These are phyloP conservation scores for Phytopythium mirpurense DNA, from an alignment of 352 stramenopile genomes.

Conservation along the genomic window DNA sequence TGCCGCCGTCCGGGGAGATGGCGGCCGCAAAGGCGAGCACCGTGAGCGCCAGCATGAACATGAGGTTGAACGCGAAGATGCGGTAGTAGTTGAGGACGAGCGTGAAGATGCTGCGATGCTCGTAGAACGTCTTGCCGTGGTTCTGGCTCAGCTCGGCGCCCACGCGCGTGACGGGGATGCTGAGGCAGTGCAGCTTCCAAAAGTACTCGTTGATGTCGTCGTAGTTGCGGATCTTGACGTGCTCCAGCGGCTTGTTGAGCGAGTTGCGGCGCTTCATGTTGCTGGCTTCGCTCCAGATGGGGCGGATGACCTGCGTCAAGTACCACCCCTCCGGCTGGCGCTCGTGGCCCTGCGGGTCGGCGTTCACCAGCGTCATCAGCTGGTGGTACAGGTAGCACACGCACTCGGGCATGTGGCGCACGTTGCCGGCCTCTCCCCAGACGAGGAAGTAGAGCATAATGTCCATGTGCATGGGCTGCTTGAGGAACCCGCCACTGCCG, in stretches of 20 bases:
- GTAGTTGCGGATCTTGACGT: constrained; percentile 78
- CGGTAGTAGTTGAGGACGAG: constrained; percentile 76
- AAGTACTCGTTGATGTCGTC: constrained; percentile 85
- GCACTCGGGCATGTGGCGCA: constrained; percentile 96
- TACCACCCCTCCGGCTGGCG: constrained; percentile 52
- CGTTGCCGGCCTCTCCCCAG: constrained; percentile 96
- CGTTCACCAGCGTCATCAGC: constrained; percentile 48
- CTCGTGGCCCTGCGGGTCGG: constrained; percentile 35
- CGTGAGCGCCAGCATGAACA: constrained; percentile 53
- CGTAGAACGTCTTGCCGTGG: constrained; percentile 78
- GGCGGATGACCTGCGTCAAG: constrained; percentile 45
- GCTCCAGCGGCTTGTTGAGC: constrained; percentile 52
- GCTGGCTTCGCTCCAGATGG: constrained; percentile 64
- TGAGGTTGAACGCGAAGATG: constrained; percentile 82
- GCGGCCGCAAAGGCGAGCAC: constrained; percentile 52
- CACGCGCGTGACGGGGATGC: constrained; percentile 37
- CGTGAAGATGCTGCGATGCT: constrained; percentile 66
- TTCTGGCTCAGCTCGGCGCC: constrained; percentile 44
- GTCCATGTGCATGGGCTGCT: constrained; percentile 76
- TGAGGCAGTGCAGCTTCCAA: constrained; percentile 64
- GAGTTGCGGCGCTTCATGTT: constrained; percentile 72
- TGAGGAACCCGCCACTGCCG: constrained; percentile 13
- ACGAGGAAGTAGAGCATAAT: constrained; percentile 96
- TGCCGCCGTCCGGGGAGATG: constrained; percentile 54
- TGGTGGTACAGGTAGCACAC: constrained; percentile 97